phyloP scores from a whole-genome alignment of 371 early-diverging fungal species.

The Circinella minor region DNA sequence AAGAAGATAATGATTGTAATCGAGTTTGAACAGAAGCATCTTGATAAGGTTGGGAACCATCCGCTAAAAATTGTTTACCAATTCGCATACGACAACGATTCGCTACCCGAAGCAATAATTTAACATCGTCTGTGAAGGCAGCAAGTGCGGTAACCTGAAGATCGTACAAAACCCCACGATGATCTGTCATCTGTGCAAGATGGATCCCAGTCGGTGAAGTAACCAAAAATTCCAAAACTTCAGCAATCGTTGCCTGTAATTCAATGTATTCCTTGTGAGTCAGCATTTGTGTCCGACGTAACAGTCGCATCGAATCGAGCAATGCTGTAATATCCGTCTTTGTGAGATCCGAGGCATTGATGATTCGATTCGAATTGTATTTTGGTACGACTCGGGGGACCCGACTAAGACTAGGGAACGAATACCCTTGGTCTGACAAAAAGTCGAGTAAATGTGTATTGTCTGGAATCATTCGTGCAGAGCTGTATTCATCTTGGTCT shows the following conservation, averaged over 20 bases:
- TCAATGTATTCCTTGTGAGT: conserved; percentile 72
- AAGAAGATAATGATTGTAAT: conserved; percentile 12
- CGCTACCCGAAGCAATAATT: conserved; percentile 62
- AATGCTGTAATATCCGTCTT: conserved; percentile 56
- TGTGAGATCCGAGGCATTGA: conserved; percentile 48
- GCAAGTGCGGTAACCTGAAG: conserved; percentile 66
- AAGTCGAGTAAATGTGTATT: conserved; percentile 62
- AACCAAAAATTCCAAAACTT: conserved; percentile 62
- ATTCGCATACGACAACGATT: conserved; percentile 70
- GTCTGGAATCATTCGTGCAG: conserved; percentile 53
- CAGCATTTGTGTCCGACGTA: conserved; percentile 56
- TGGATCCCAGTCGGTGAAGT: conserved; percentile 66
- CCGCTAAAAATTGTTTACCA: conserved; percentile 47
- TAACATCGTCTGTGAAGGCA: conserved; percentile 67
- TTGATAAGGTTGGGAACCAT: conserved; percentile 51
- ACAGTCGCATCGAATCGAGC: conserved; percentile 61
- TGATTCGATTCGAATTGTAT: conserved; percentile 41
- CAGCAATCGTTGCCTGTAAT: conserved; percentile 56
- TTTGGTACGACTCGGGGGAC: conserved; percentile 60
- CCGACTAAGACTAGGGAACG: conserved; percentile 64
- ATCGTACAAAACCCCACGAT: conserved; percentile 68
- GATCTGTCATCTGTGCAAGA: conserved; percentile 66
- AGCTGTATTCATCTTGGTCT: conserved; percentile 53
- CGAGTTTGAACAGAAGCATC: conserved; percentile 25
- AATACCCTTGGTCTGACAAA: conserved; percentile 67